These are phyloP conservation scores for Mycena filopes DNA, from an alignment of 768 basidiomycete species.

Conservation along the genomic window DNA sequence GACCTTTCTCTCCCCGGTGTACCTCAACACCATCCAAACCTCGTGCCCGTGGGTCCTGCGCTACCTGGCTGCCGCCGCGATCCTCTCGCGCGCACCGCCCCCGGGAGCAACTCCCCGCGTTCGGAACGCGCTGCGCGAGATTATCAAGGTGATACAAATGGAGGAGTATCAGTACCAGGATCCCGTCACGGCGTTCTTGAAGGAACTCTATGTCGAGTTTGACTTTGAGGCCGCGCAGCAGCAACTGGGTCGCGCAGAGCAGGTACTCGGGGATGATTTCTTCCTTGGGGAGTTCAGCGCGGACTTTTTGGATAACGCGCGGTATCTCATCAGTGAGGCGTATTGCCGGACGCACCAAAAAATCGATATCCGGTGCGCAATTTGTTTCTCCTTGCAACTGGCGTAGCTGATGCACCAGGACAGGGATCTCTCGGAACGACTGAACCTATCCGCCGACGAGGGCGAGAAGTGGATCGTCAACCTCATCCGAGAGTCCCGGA, in stretches of 20 bases:
- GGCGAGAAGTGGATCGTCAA: constrained; percentile 99
- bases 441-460: constrained; percentile 94
- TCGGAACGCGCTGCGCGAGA: constrained; percentile 88
- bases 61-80: constrained; percentile 92
- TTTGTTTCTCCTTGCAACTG: not conserved
- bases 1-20: constrained; percentile 94
- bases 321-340: constrained; percentile 95
- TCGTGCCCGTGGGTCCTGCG: constrained; percentile 94
- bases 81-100: constrained; percentile 73
- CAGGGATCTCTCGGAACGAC: constrained; percentile 91
- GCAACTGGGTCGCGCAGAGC: constrained; percentile 80
- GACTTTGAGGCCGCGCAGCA: constrained; percentile 96
- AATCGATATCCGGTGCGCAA: constrained; percentile 83
- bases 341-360: constrained; percentile 97
- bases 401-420: not conserved
- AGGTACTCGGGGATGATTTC: constrained; percentile 91
- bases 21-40: constrained; percentile 98
- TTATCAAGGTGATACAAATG: constrained; percentile 93
- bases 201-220: constrained; percentile 94
- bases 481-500: constrained; percentile 95
- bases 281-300: constrained; percentile 92
- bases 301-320: constrained; percentile 96
- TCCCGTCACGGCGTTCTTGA: constrained; percentile 92
- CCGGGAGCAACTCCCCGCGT: constrained; percentile 73
- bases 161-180: constrained; percentile 98